Percentiles rank a stretch among this genome's conserved stretches.
Evolutionary conservation across 768 basidiomycete genomes (phyloP).

Genomic region (Amanita pseudoporphyria): DNA sequence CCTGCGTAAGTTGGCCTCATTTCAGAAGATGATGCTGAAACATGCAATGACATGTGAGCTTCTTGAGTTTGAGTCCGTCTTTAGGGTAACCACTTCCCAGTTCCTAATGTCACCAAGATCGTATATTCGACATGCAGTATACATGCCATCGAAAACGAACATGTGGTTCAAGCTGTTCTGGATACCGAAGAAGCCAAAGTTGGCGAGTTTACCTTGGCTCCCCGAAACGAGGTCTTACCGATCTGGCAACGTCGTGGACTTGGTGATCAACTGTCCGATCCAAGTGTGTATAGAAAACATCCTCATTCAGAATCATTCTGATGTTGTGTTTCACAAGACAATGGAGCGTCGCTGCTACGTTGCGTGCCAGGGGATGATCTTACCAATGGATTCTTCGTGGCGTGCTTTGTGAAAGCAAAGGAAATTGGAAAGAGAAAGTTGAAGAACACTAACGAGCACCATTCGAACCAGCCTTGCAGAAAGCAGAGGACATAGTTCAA

Average conservation of each 20-base stretch:
- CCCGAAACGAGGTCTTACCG: constrained; percentile 58
- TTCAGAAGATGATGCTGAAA: constrained; percentile 85
- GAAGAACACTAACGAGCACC: constrained; percentile 9
- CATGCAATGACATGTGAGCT: constrained; percentile 91
- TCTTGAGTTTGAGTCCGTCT: constrained; percentile 5
- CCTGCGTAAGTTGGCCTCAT: constrained; percentile 73
- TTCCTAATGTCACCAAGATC: constrained; percentile 68
- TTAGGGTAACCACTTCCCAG: constrained; percentile 29
- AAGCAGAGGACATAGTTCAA: constrained; percentile 16
- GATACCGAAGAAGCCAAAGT: constrained; percentile 55
- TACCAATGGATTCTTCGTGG: constrained; percentile 97
- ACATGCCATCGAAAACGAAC: constrained; percentile 87
- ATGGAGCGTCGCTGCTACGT: constrained; percentile 55
- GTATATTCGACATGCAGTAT: constrained; percentile 99
- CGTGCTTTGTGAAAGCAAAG: constrained; percentile 59
- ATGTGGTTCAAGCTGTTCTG: constrained; percentile 72
- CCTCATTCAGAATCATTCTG: not conserved
- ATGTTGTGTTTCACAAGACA: constrained; percentile 22
- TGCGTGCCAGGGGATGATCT: constrained; percentile 77
- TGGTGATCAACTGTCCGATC: constrained; percentile 46
- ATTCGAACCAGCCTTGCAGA: constrained; percentile 8
- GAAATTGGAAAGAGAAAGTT: constrained; percentile 15
- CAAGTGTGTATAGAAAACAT: constrained; percentile 27
- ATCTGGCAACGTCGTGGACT: constrained; percentile 78
- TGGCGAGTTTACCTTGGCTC: constrained; percentile 61